Evolutionary conservation across 2,329 filamentous ascomycete genomes (phyloP), one percentile per base, ranked within the genome.

Genomic region (Fusarium temperatum): DNA sequence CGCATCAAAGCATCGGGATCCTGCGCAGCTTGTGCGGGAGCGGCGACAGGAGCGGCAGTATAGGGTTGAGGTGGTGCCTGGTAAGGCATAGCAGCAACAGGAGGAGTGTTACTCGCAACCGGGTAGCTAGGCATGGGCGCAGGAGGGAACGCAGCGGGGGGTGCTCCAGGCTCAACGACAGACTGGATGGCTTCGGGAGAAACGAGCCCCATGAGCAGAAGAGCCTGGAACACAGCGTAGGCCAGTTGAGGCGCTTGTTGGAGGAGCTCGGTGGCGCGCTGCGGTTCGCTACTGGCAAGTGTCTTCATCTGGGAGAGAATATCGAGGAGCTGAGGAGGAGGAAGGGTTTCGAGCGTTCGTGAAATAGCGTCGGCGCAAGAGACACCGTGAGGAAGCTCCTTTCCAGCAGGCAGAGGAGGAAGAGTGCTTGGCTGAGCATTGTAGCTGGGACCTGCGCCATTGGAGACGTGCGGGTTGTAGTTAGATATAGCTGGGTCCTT

Each of bases 291-390:
- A 57, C 91, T 90, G n/a, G 94, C 94, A 18, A 98, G 87, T 7
- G 91, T 90, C 84, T 98, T 98, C 94, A 98, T 97, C 82, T 98
- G 95, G 14, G 92, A 91, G 68, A 99, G 90, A 65, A 98, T 95
- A 76, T 98, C 96, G 76, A 98, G 93, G 6, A 99, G 90, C 82
- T 98, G 95, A 12, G 93, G 89, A 0, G 95, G 92, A 1, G 95
- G 94, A 1, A 98, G 89, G 7, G 94, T 94, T 70, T 93, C 92
- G 72, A 99, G 91, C 1, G 96, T 98, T 77, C 93, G 91, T 10
- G 95, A 98, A 80, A 99, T 98, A 72, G 95, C 94, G 80, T 98
- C 96, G 30, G 94, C 92, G 76, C 93, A 95, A 63, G 90, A 94
- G 63, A 98, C 88, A 60, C 94, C 94, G 2, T 93, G 91, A 8